phyloP scores from a whole-genome alignment of 768 basidiomycete species.

The Trametes coccinea region DNA sequence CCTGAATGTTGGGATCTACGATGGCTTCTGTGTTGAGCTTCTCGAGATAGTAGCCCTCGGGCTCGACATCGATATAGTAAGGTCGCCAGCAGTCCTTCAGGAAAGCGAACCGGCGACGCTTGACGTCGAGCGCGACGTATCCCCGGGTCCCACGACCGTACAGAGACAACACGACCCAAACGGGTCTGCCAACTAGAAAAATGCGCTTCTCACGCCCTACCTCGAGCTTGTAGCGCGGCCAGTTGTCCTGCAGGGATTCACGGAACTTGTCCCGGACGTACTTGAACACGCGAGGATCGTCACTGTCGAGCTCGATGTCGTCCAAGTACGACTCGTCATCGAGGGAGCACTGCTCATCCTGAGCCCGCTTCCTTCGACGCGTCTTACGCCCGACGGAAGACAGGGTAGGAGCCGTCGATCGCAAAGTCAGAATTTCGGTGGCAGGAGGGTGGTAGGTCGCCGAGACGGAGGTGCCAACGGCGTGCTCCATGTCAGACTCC shows the following conservation, averaged over 20 bases:
- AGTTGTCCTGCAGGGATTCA: not conserved
- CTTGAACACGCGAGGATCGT: not conserved
- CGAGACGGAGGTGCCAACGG: no score
- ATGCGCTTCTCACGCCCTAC: not conserved
- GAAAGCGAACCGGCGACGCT: slow-evolving; percentile 6
- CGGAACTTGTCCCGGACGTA: not conserved
- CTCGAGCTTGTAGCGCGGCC: slow-evolving; percentile 5
- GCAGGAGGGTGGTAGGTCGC: no score
- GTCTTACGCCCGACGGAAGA: no score
- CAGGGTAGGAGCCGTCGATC: no score
- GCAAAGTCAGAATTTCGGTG: no score
- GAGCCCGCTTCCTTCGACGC: no score
- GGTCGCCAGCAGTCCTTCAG: slow-evolving; percentile 21
- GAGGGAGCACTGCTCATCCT: no score
- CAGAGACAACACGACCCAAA: not conserved
- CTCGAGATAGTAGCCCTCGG: slow-evolving; percentile 10
- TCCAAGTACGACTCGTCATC: no score
- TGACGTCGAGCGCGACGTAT: slow-evolving; percentile 16
- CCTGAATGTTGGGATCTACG: not conserved
- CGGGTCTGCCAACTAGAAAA: slow-evolving; percentile 5
- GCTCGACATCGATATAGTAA: not conserved
- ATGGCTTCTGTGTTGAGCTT: not conserved
- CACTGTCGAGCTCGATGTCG: no score
- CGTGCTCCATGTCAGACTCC: no score
- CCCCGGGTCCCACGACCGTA: slow-evolving; percentile 13